Base-by-base conservation (phyloP, 208 protist genomes). In the Trichomonas vaginalis region DNA sequence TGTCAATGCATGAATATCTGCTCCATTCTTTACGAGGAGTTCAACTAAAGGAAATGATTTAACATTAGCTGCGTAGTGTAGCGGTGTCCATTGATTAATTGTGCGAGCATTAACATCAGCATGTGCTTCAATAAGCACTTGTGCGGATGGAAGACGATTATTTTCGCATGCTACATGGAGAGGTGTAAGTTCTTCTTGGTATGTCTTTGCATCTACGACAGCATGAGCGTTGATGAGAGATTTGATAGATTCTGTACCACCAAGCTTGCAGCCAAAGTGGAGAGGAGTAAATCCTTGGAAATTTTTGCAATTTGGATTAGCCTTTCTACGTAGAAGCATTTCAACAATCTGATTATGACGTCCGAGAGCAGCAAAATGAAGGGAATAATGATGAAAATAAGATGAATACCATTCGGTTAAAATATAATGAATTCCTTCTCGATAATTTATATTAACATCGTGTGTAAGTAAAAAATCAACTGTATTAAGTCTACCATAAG, bases 241-340 rank as follows among this genome's bases (percentile, higher is more conserved):
- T 47, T 27, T 32, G 9, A 88, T 88, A 0, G 82, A 88, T 45
- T 88, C 82, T 47, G 40, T 88, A n/a, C 82, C 82, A 47, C 82
- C 82, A 47, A 88, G 82, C 39, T 88, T 88, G 40, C 35, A 42
- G 32, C 82, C 82, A 40, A 88, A 88, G 39, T 88, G 82, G 0
- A 88, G 82, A n/a, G 82, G 82, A 32, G 82, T 88, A 27, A 88
- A 88, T 32, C 82, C 82, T 88, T 88, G 82, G 39, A 88, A 88
- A 40, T 88, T 88, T 14, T 40, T 42, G 37, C 82, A 88, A 4
- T 88, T 42, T 42, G 82, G 82, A 47, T 88, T 40, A 27, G 82
- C 82, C 40, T 47, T 88, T 88, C 82, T 88, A 32, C 82, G 82
- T 32, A 88, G 6, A 27, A 88, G 82, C 82, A 88, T 88, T 47